phyloP scores from a whole-genome alignment of 371 early-diverging fungal species.

The Blakeslea trispora region DNA sequence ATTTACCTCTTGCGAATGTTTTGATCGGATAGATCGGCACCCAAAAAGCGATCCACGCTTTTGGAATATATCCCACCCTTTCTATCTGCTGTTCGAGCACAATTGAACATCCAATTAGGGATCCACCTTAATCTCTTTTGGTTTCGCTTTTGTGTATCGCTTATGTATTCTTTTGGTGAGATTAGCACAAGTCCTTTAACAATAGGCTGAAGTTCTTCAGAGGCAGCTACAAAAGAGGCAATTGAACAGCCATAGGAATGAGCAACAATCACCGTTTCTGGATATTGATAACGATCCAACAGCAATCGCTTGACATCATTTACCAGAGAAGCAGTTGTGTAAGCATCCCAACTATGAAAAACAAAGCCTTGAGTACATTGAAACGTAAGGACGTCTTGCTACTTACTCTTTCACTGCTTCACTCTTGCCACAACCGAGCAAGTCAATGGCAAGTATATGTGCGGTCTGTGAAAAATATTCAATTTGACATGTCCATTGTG shows the following conservation, averaged over 20 bases:
- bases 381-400: too few relatives aligned
- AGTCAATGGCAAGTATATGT: conserved; percentile 68
- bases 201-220: conserved; percentile 28
- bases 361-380: too few relatives aligned
- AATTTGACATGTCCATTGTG: conserved; percentile 69
- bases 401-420: conserved; percentile 53
- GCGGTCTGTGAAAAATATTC: conserved; percentile 68
- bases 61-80: conserved; percentile 61
- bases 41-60: conserved; percentile 64
- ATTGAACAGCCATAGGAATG: conserved; percentile 75
- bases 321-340: conserved; percentile 58
- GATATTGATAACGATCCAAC: conserved; percentile 57
- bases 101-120: conserved; percentile 60
- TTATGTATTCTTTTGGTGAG: conserved; percentile 60
- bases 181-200: conserved; percentile 63
- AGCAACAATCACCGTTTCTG: conserved; percentile 64
- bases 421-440: conserved; percentile 70
- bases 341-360: conserved; percentile 60
- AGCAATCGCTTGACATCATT: conserved; percentile 56
- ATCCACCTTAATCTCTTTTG: conserved; percentile 44
- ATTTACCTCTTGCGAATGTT: conserved; percentile 43
- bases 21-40: conserved; percentile 36
- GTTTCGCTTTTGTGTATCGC: conserved; percentile 42
- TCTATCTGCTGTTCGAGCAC: conserved; percentile 60
- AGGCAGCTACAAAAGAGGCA: conserved; percentile 55